phyloP scores from a whole-genome alignment of 257 asterid genomes.

The Nicotiana attenuata region DNA sequence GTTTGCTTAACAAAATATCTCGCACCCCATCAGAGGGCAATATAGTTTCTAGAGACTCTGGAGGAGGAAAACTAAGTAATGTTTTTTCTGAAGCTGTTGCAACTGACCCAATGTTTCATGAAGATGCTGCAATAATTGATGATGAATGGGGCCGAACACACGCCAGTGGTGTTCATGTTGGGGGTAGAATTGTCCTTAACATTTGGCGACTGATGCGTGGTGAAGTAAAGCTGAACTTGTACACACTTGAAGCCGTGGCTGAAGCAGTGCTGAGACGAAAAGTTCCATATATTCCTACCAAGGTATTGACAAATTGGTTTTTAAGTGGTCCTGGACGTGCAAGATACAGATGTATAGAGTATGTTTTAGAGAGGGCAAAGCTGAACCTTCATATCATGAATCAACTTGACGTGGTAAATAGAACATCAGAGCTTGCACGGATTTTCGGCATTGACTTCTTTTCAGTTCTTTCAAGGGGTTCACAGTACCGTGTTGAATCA shows the following conservation, averaged over 20 bases:
- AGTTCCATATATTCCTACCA: conserved; percentile 65
- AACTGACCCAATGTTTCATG: conserved; percentile 38
- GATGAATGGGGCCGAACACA: conserved; percentile 99
- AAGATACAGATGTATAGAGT: conserved; percentile 69
- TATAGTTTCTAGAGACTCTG: conserved; percentile 41
- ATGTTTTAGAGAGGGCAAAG: conserved; percentile 63
- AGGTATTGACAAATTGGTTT: conserved; percentile 77
- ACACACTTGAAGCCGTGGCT: conserved; percentile 81
- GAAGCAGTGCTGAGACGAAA: conserved; percentile 82
- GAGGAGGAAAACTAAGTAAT: conserved; percentile 34
- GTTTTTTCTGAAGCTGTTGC: conserved; percentile 33
- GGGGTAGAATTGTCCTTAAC: conserved; percentile 92
- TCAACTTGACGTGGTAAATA: conserved; percentile 87
- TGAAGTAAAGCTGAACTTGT: conserved; percentile 83
- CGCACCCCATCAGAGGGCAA: conserved; percentile 52
- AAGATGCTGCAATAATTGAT: conserved; percentile 54
- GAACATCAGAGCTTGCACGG: conserved; percentile 98
- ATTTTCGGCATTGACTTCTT: conserved; percentile 94
- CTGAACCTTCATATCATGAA: conserved; percentile 73
- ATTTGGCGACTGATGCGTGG: conserved; percentile 91
- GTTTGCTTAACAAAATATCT: conserved; percentile 69
- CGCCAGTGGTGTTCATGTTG: conserved; percentile 93
- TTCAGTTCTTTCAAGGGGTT: conserved; percentile 92
- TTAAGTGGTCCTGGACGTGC: conserved; percentile 83
- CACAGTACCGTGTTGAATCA: conserved; percentile 96